Base-by-base conservation (phyloP, 768 basidiomycete genomes). In the Rhizopogon vesiculosus region DNA sequence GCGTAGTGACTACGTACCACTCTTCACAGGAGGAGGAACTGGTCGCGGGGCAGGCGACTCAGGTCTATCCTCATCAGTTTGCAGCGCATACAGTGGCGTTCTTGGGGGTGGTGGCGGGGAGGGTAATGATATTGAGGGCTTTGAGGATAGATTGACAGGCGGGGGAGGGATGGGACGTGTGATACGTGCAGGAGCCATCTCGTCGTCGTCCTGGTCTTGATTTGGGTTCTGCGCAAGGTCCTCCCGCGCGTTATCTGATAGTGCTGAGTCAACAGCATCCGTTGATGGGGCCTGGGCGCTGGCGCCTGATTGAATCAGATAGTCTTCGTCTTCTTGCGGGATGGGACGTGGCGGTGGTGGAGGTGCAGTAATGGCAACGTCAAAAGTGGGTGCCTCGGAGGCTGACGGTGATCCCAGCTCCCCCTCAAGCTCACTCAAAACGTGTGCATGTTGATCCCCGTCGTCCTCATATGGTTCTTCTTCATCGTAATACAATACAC, bases 111-210 rank as follows among this genome's bases (percentile, higher is more conserved):
- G 56, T 1, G 63, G 40, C 5, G 68, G 60, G 1, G 62, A 61
- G 1, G 55, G 41, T 3, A 64, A 61, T 6, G 61, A 45, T 0
- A 57, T 50, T 3, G 29, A 42, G 25, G 65, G 63, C 39, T 61
- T 64, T 8, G 69, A 63, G n/a, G 46, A 40, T 28, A 66, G 31
- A 49, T 63, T 66, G 22, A 65, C 66, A 0, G 74, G 74, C 18
- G 73, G 69, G 0, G 71, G 66, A 0, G 69, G 75, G 50, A 68
- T 59, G 0, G 65, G 64, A 50, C 67, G 68, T 13, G 61, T 66
- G 28, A 70, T 61, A 45, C 66, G 72, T 7, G 72, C 64, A 3
- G 70, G 67, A 3, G 65, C 63, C 60, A 69, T 62, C 45, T 68
- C 64, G 56, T 61, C 60, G 51, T 65, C 65, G 41, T 59, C 62